Evolutionary conservation across 2,329 filamentous ascomycete genomes (phyloP).

Genomic region (Cladophialophora yegresii): DNA sequence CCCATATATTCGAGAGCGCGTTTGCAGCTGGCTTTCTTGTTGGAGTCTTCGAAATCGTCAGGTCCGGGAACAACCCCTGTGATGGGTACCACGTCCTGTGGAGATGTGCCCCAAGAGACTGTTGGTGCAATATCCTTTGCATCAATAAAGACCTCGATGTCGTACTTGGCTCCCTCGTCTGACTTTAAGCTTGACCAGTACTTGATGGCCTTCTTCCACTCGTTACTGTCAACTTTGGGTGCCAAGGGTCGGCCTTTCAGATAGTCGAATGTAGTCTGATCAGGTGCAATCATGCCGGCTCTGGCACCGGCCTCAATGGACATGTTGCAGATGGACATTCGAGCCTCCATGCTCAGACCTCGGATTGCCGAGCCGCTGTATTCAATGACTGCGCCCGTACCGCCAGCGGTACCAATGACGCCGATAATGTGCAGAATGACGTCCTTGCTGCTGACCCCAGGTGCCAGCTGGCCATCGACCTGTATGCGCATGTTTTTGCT

Average conservation of each 20-base stretch:
- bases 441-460: slow-evolving; percentile 95
- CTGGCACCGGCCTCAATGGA: slow-evolving; percentile 93
- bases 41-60: slow-evolving; percentile 76
- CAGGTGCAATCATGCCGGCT: slow-evolving; percentile 95
- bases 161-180: slow-evolving; percentile 85
- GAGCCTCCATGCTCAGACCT: slow-evolving; percentile 86
- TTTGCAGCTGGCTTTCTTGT: slow-evolving; percentile 76
- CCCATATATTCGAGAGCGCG: slow-evolving; percentile 97
- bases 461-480: slow-evolving; percentile 84
- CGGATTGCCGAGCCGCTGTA: slow-evolving; percentile 95
- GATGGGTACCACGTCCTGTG: slow-evolving; percentile 94
- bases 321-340: slow-evolving; percentile 99
- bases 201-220: slow-evolving; percentile 83
- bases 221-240: slow-evolving; percentile 76
- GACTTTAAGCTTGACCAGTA: slow-evolving; percentile 89
- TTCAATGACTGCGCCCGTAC: slow-evolving; percentile 92
- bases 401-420: slow-evolving; percentile 89
- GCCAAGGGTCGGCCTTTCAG: slow-evolving; percentile 88
- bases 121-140: slow-evolving; percentile 92
- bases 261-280: slow-evolving; percentile 92
- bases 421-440: slow-evolving; percentile 92
- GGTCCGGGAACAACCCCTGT: slow-evolving; percentile 87
- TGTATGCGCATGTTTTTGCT: slow-evolving; percentile 99
- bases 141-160: slow-evolving; percentile 85
- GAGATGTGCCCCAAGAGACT: slow-evolving; percentile 94